Evolutionary conservation across 306 rosid genomes (phyloP).

Genomic region (Begonia loranthoides): DNA sequence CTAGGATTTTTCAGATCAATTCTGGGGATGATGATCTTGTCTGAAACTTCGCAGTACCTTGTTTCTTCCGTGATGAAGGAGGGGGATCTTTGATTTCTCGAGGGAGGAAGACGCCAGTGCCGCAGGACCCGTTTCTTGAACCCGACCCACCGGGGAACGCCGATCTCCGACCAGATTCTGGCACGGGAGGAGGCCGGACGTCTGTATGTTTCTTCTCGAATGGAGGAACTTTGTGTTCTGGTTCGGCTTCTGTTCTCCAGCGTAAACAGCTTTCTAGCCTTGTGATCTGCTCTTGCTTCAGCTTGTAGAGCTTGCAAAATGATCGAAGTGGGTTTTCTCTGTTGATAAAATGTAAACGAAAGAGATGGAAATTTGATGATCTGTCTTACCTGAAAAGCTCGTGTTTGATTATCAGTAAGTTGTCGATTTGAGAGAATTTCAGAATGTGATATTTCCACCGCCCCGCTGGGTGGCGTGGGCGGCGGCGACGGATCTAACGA

Average conservation of each 20-base stretch:
- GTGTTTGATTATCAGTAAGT: conserved; percentile 26
- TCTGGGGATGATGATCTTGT: no score
- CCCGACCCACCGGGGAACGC: conserved; percentile 26
- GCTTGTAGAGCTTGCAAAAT: conserved; percentile 8
- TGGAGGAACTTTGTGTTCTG: neutral
- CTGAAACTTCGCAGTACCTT: conserved; percentile 10
- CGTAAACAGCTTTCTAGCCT: conserved; percentile 10
- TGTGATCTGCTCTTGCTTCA: conserved; percentile 20
- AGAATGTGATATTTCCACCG: conserved; percentile 5
- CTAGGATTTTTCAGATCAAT: neutral
- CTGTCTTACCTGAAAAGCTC: conserved; percentile 30
- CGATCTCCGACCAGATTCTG: conserved; percentile 24
- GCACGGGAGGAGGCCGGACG: neutral
- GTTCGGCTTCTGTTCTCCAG: conserved; percentile 2
- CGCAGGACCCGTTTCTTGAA: conserved; percentile 24
- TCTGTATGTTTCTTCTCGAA: conserved; percentile 11
- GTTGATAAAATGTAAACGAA: neutral
- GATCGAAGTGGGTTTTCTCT: neutral
- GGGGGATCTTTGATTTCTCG: conserved; percentile 13
- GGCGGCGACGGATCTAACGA: conserved; percentile 37
- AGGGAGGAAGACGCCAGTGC: conserved; percentile 72
- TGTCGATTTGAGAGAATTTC: conserved; percentile 13
- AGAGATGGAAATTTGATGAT: neutral
- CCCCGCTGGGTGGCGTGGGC: conserved; percentile 21
- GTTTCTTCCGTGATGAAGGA: conserved; percentile 19